Conservation (phyloP, 768 basidiomycete species). For the Obba rivulosa region DNA sequence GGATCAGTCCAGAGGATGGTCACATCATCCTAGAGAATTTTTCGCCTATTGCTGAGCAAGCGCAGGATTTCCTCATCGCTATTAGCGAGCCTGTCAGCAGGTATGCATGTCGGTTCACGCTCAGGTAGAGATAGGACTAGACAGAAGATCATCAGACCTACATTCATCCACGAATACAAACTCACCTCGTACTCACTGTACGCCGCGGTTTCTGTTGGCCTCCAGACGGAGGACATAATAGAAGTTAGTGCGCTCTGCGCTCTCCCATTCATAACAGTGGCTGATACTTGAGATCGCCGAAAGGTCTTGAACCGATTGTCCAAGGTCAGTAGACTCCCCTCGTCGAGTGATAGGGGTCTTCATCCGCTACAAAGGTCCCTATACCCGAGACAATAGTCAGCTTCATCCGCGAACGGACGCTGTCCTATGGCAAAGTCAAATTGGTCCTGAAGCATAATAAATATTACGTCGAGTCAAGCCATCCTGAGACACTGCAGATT, state of each 20-base stretch:
- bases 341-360: not conserved
- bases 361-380: slow-evolving; percentile 59
- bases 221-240: slow-evolving; percentile 97
- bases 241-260: slow-evolving; percentile 56
- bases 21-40: slow-evolving; percentile 97
- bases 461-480: slow-evolving; percentile 93
- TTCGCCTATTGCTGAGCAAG: slow-evolving; percentile 95
- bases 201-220: slow-evolving; percentile 96
- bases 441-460: slow-evolving; percentile 97
- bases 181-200: slow-evolving; percentile 97
- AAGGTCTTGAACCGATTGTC: slow-evolving; percentile 79
- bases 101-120: slow-evolving; percentile 42
- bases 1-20: slow-evolving; percentile 91
- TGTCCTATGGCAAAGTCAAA: slow-evolving; percentile 98
- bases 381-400: slow-evolving; percentile 81
- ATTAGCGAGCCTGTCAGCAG: slow-evolving; percentile 98
- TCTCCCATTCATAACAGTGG: slow-evolving; percentile 20
- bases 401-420: slow-evolving; percentile 89
- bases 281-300: slow-evolving; percentile 21
- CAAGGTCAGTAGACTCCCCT: slow-evolving; percentile 43
- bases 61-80: slow-evolving; percentile 96
- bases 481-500: slow-evolving; percentile 87
- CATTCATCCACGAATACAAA: slow-evolving; percentile 99
- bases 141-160: slow-evolving; percentile 55
- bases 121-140: slow-evolving; percentile 26